Conservation (phyloP, 1,139 yeast genomes). For the Tardiomyces depauwii region DNA sequence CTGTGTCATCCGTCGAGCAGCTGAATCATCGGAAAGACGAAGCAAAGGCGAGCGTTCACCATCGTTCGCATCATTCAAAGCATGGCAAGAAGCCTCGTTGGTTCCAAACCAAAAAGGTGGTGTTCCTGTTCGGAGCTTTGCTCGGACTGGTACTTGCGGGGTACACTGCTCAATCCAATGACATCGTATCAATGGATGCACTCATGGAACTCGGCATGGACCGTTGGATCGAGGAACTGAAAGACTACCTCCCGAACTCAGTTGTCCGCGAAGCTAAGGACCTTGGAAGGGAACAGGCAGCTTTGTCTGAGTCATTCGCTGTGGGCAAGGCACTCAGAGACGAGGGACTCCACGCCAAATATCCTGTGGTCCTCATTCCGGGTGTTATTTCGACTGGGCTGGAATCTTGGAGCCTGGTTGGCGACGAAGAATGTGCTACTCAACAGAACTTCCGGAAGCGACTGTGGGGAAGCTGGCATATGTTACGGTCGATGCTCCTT, state of each 20-base stretch:
- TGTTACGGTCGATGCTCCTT: slow-evolving; percentile 84
- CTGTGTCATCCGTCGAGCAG: background rate
- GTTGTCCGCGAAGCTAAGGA: slow-evolving; percentile 52
- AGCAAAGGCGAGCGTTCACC: background rate
- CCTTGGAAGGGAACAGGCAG: slow-evolving; percentile 28
- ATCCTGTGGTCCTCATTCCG: slow-evolving; percentile 86
- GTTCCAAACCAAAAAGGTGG: slow-evolving; percentile 18
- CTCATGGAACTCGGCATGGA: slow-evolving; percentile 16
- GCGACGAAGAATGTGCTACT: slow-evolving; percentile 70
- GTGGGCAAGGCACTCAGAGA: slow-evolving; percentile 62
- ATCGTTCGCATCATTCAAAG: background rate
- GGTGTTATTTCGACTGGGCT: slow-evolving; percentile 94
- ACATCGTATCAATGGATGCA: slow-evolving; percentile 38
- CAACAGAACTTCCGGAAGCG: slow-evolving; percentile 79
- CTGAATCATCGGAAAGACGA: background rate
- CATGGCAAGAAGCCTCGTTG: slow-evolving; percentile 7
- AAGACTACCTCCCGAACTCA: slow-evolving; percentile 45
- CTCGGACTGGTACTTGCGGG: slow-evolving; percentile 59
- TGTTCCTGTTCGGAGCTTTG: slow-evolving; percentile 48
- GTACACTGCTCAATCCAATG: slow-evolving; percentile 48
- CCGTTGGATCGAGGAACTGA: slow-evolving; percentile 20
- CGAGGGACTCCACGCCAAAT: slow-evolving; percentile 42
- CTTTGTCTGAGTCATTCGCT: slow-evolving; percentile 60
- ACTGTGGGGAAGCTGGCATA: slow-evolving; percentile 93
- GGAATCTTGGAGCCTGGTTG: slow-evolving; percentile 82